phyloP scores from a whole-genome alignment of 164 flowering plant species.

The Annona cherimola region DNA sequence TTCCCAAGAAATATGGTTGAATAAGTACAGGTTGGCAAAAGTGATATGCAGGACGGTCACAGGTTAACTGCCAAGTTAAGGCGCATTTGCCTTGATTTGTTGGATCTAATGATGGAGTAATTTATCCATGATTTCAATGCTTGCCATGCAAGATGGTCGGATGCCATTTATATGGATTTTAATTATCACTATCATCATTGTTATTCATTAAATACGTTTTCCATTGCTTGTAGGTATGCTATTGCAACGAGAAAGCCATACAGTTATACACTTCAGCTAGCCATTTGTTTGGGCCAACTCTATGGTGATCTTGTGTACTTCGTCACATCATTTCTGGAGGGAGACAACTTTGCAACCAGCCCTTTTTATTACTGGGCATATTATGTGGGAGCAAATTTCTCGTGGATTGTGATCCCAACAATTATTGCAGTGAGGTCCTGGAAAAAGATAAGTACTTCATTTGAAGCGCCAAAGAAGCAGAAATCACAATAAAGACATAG shows the following conservation, averaged over 20 bases:
- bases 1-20: no score
- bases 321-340: conserved; percentile 65
- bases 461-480: conserved; percentile 38
- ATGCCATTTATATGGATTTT: no score
- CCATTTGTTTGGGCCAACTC: conserved; percentile 82
- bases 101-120: no score
- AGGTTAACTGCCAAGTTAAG: no score
- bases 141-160: no score
- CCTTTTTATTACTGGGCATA: conserved; percentile 59
- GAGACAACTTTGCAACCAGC: conserved; percentile 71
- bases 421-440: conserved; percentile 63
- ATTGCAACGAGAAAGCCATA: conserved; percentile 63
- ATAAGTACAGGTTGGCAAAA: no score
- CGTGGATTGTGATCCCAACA: conserved; percentile 72
- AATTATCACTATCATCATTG: no score
- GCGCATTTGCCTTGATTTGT: no score
- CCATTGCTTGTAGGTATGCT: conserved; percentile 55
- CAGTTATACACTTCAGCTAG: conserved; percentile 69
- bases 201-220: neutral
- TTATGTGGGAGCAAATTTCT: conserved; percentile 57
- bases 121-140: no score
- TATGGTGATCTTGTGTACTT: conserved; percentile 70
- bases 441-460: conserved; percentile 68
- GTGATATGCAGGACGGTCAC: no score
- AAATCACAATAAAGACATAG: conserved; percentile 39